Evolutionary conservation across 2,329 filamentous ascomycete species (phyloP).

Genomic region (Colletotrichum echinochloae): DNA sequence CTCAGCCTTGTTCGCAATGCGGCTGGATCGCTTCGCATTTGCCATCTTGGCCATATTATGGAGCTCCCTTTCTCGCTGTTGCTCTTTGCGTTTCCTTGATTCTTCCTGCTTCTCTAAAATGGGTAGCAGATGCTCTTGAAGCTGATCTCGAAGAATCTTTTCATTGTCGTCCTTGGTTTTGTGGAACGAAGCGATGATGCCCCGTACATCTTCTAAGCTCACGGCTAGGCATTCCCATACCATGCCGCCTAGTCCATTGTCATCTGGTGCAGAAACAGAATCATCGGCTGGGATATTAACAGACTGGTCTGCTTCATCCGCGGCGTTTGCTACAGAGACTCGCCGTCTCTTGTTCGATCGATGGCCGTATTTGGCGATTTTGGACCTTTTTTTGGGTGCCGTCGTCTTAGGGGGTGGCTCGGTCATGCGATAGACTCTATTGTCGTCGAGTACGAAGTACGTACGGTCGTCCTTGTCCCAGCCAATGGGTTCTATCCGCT

Average conservation of each 20-base stretch:
- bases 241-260: slow-evolving; percentile 78
- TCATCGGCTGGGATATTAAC: slow-evolving; percentile 42
- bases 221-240: slow-evolving; percentile 94
- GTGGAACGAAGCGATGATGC: slow-evolving; percentile 76
- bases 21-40: slow-evolving; percentile 93
- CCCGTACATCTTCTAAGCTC: slow-evolving; percentile 80
- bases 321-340: slow-evolving; percentile 58
- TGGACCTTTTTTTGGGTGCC: slow-evolving; percentile 74
- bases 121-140: slow-evolving; percentile 84
- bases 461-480: slow-evolving; percentile 89
- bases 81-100: slow-evolving; percentile 76
- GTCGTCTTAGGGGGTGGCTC: slow-evolving; percentile 73
- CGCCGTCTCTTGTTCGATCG: slow-evolving; percentile 80
- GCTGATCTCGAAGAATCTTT: slow-evolving; percentile 77
- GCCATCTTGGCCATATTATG: slow-evolving; percentile 87
- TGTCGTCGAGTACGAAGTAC: slow-evolving; percentile 94
- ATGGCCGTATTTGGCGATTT: slow-evolving; percentile 71
- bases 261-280: slow-evolving; percentile 51
- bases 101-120: slow-evolving; percentile 84
- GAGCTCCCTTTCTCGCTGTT: slow-evolving; percentile 80
- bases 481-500: slow-evolving; percentile 85
- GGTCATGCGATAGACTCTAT: slow-evolving; percentile 89
- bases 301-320: slow-evolving; percentile 51
- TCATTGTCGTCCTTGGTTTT: slow-evolving; percentile 88
- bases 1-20: slow-evolving; percentile 85